phyloP scores from a whole-genome alignment of 768 basidiomycete species.

The Macrolepiota dolichaula region DNA sequence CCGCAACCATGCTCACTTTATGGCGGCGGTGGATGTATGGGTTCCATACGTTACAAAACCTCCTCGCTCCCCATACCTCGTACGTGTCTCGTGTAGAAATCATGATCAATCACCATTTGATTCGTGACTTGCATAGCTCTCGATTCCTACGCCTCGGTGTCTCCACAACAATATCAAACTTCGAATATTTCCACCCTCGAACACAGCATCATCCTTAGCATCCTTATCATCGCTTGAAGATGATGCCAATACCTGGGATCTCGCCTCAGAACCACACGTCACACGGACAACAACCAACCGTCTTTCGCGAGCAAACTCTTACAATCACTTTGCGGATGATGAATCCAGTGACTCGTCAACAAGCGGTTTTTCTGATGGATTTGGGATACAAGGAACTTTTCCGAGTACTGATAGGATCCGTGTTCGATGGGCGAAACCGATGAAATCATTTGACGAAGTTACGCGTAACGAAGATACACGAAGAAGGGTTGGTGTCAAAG shows the following conservation, averaged over 20 bases:
- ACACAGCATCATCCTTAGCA: constrained; percentile 56
- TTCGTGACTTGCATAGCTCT: constrained; percentile 43
- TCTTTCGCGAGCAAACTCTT: constrained; percentile 53
- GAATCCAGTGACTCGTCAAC: constrained; percentile 73
- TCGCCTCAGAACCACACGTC: constrained; percentile 75
- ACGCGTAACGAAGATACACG: constrained; percentile 46
- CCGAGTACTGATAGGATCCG: constrained; percentile 74
- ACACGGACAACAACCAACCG: constrained; percentile 48
- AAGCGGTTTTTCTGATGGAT: constrained; percentile 54
- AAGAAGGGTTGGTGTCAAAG: constrained; percentile 65
- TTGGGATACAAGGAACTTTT: constrained; percentile 73
- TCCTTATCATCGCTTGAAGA: constrained; percentile 77
- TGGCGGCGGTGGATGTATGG: constrained; percentile 79
- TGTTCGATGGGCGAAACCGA: constrained; percentile 73
- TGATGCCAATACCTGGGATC: constrained; percentile 66
- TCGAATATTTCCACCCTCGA: constrained; percentile 65
- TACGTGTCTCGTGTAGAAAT: constrained; percentile 26
- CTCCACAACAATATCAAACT: constrained; percentile 73
- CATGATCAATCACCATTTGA: not conserved
- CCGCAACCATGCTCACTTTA: constrained; percentile 62
- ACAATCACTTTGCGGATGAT: constrained; percentile 75
- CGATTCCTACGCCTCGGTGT: constrained; percentile 76
- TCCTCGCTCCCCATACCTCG: constrained; percentile 72
- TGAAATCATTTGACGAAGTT: constrained; percentile 43
- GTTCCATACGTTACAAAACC: constrained; percentile 66